Base-by-base conservation (phyloP, 768 basidiomycete species). In the Suillus cothurnatus region DNA sequence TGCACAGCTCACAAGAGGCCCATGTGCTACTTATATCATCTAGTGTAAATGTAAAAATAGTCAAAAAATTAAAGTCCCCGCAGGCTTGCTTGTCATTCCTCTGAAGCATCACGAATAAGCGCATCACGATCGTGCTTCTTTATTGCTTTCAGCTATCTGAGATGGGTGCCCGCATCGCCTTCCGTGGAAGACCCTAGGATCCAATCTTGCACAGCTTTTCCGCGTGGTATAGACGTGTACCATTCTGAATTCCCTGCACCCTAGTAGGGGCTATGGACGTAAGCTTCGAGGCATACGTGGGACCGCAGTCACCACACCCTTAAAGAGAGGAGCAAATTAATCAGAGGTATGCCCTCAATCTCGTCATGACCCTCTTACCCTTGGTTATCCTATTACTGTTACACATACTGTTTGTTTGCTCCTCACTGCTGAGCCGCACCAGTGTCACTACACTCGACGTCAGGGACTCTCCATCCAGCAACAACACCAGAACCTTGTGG, bases 1-100 rank as follows among this genome's bases (percentile, higher is more conserved):
- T 78, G 82, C 82, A 85, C 86, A 91, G 85, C 91, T 93, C 87
- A 92, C 89, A 85, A 71, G 80, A 89, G 90, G 69, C 68, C 68
- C 47, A 14, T n/a, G n/a, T 65, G 32, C 56, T 43, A 38, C 50
- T 2, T 26, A 4, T 17, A 66, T 59, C 63, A 71, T 69, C 61
- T 70, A 88, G 84, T 63, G 70, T 84, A 36, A 77, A 79, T 67
- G 82, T 80, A 64, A 79, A 81, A 62, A 77, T n/a, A 61, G 47
- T 3, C 83, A 49, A 56, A 49, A 23, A 6, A 6, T 14, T 2
- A 81, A 81, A 67, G 80, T 74, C 61, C 77, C 82, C 14, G 74
- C 85, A 45, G 85, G 81, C 6, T 92, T 92, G 0, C 84, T 97
- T 8, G 32, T 34, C 6, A 34, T 34, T 34, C 32, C 1, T 34